Evolutionary conservation across 768 basidiomycete genomes (phyloP).

Genomic region (Cystobasidium onofrii): DNA sequence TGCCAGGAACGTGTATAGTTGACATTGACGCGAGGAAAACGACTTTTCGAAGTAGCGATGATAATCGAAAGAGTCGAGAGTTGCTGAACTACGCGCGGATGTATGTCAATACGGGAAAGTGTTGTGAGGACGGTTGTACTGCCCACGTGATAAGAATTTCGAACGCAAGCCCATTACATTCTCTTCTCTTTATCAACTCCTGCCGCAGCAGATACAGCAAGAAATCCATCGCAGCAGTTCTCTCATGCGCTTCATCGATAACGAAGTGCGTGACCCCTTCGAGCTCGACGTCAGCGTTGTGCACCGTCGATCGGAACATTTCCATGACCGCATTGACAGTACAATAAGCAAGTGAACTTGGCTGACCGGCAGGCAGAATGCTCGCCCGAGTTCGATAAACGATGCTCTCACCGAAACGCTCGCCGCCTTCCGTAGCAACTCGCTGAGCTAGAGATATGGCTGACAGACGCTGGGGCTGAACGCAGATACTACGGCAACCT

Average conservation of each 20-base stretch:
- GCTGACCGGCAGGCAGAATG: neutral
- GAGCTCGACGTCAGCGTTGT: no score
- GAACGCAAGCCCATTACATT: neutral
- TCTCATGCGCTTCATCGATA: constrained; percentile 11
- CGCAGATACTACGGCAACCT: neutral
- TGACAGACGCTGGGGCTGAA: neutral
- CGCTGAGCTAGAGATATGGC: constrained; percentile 2
- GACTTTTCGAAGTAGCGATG: neutral
- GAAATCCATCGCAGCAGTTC: neutral
- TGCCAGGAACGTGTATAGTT: constrained; percentile 2
- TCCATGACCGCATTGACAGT: neutral
- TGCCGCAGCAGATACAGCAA: neutral
- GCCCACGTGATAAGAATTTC: neutral
- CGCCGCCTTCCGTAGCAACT: neutral
- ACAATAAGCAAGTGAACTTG: neutral
- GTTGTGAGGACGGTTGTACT: neutral
- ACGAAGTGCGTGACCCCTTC: neutral
- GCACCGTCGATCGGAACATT: neutral
- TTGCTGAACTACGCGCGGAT: neutral
- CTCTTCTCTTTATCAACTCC: neutral
- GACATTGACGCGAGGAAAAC: neutral
- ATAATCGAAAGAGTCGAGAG: constrained; percentile 6
- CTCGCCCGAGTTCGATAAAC: neutral
- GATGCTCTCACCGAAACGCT: neutral
- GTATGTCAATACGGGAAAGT: neutral